A percentile compares a stretch with the other conserved stretches of the same genome.
Conservation (phyloP, 169 alveolate genomes). For the Cryptosporidium bovis region DNA sequence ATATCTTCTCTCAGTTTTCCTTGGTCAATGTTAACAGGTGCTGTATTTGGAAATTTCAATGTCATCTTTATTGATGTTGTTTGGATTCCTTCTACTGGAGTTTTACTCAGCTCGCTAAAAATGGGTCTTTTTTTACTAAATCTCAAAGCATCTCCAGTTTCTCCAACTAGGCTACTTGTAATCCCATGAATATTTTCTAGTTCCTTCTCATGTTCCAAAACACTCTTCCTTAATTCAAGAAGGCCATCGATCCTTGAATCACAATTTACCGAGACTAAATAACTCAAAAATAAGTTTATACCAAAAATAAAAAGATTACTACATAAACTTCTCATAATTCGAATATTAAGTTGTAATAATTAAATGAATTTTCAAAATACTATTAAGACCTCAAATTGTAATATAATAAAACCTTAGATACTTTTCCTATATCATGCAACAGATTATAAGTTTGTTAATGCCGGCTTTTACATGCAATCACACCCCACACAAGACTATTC, state of each 20-base stretch:
- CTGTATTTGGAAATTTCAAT: slow-evolving; percentile 61
- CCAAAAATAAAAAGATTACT: slow-evolving; percentile 12
- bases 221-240: slow-evolving; percentile 20
- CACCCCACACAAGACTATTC: slow-evolving; percentile 18
- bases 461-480: slow-evolving; percentile 28
- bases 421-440: too few relatives aligned
- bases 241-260: slow-evolving; percentile 24
- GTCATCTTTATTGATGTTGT: slow-evolving; percentile 70
- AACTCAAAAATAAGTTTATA: background rate
- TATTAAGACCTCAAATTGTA: background rate
- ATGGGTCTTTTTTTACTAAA: slow-evolving; percentile 52
- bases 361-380: background rate
- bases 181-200: slow-evolving; percentile 45
- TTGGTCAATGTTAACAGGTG: slow-evolving; percentile 44
- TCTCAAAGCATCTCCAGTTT: slow-evolving; percentile 67
- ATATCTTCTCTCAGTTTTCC: slow-evolving; percentile 66
- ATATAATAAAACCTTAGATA: background rate
- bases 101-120: slow-evolving; percentile 28
- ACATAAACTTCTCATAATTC: slow-evolving; percentile 19
- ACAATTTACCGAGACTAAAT: background rate
- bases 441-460: background rate
- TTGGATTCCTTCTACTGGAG: slow-evolving; percentile 19
- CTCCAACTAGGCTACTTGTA: slow-evolving; percentile 55
- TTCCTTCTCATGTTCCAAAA: slow-evolving; percentile 66
- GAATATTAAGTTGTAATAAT: background rate